Base-by-base conservation (phyloP, 129 eudicot genomes). In the Arctium minus region DNA sequence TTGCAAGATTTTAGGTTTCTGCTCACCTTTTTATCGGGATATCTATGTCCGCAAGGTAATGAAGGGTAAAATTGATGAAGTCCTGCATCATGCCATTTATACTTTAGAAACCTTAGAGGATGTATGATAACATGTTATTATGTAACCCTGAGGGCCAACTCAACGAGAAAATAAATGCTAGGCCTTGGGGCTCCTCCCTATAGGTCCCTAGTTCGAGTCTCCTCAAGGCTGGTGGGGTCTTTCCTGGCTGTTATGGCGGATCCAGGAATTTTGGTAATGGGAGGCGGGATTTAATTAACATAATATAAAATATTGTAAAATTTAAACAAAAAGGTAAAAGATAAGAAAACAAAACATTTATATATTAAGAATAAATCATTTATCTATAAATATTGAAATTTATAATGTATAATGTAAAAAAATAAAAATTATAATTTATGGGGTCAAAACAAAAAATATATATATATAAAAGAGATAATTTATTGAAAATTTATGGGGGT, bases 1-100 rank as follows among this genome's bases (percentile, higher is more conserved):
- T 60, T 67, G 76, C 37, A 30, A 60, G 76, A 38, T 39, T 80
- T 65, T 73, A 35, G 36, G 62, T 35, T 73, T 83, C 53, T 35
- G 38, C 86, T 82, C 36, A 96, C 99, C 99, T 84, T 84, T 96
- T 96, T 65, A 96, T 93, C 15, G 99, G 99, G 79, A 96, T 93
- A 80, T 96, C 99, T 86, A 96, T 83, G 83, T 96, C 99, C n/a
- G 99, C 98, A 37, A 96, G 80, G 85, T 96, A 93, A 79, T 91
- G 97, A 44, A 96, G 99, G 8, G 93, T 89, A 84, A 91, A 96
- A 83, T 93, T 96, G 44, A 96, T 92, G 79, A 96, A 88, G 6
- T 93, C 98, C 99, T 96, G 99, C 90, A 87, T 32, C 68, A 88
- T 35, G 72, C 33, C 15, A 39, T 60, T 80, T 32, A 33, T 10